Conservation (phyloP, 2,329 filamentous ascomycete genomes). For the Colletotrichum paranaense region DNA sequence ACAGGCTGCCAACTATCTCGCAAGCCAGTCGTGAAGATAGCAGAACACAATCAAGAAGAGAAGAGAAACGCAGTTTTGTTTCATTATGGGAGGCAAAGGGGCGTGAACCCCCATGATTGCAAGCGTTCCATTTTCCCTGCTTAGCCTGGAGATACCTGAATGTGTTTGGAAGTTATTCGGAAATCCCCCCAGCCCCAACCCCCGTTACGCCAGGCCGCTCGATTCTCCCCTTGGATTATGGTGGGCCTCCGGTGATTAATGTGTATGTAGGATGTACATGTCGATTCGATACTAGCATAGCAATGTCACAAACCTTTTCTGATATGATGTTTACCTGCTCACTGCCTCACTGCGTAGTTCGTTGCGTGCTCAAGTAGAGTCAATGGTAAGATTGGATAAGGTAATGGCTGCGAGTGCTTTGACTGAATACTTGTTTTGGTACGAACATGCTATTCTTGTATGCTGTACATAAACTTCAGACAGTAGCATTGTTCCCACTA, state of each 20-base stretch:
- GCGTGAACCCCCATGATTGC: constrained; percentile 15
- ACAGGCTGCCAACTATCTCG: constrained; percentile 67
- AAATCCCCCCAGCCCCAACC: neutral
- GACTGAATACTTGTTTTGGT: neutral
- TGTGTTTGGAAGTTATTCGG: constrained; percentile 5
- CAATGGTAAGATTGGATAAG: neutral
- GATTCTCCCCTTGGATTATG: neutral
- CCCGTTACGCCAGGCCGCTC: neutral
- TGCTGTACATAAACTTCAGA: neutral
- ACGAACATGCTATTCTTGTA: neutral
- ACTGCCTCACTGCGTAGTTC: neutral
- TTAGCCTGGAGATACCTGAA: constrained; percentile 28
- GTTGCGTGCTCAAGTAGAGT: neutral
- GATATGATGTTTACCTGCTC: neutral
- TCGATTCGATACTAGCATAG: constrained; percentile 22
- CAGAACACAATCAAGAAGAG: neutral
- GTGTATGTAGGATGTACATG: constrained; percentile 28
- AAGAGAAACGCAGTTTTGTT: constrained; percentile 8
- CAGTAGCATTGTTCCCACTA: neutral
- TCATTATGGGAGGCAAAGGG: constrained; percentile 23
- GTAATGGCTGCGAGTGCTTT: neutral
- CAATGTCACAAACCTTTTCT: neutral
- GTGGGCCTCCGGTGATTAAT: constrained; percentile 15
- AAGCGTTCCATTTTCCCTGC: constrained; percentile 22
- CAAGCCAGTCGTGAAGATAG: constrained; percentile 61